Evolutionary conservation across 495 filamentous ascomycete species (phyloP), one percentile per base, ranked within the genome.

Genomic region (Penicillium coffeae): DNA sequence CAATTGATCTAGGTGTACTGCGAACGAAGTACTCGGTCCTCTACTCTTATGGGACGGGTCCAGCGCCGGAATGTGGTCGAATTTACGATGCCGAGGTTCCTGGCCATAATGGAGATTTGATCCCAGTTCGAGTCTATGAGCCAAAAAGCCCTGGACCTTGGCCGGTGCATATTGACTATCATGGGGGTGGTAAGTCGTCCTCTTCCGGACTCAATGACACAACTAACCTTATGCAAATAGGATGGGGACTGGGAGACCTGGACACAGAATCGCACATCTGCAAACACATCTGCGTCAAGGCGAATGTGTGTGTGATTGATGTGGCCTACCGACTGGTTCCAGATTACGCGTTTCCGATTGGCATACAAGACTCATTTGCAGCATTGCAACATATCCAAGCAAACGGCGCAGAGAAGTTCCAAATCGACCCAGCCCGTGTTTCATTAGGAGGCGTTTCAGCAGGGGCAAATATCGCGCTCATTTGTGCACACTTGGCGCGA

Each of bases 311-410:
- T 45, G 58, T 74, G 14, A 73, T 79, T 19, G 76, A 79, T 42
- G 69, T 79, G n/a, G 67, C 68, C 25, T 79, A 79, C 50, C 71
- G 75, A n/a, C 68, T 71, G 3, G 72, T 70, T 4, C 74, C 76
- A 16, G 75, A 78, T 53, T 45, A 59, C 14, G 53, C 65, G 13
- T 78, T 71, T 54, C 73, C 71, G 3, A 76, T 73, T 47, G 65
- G 68, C 41, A 60, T 76, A 18, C 59, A 74, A 44, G 75, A 77
- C 39, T 73, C 65, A 3, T 77, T 71, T 62, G 68, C 70, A 0
- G 70, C 69, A 0, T 36, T 77, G 10, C 47, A 68, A 36, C 66
- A 42, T 10, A 55, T 45, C 37, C 22, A 41, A 22, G 7, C 30
- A 9, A 46, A 66, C 47, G 63, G 56, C n/a, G 53, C 63, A 38